Base-by-base conservation (phyloP, 768 basidiomycete species). In the Tylopilus sp. region DNA sequence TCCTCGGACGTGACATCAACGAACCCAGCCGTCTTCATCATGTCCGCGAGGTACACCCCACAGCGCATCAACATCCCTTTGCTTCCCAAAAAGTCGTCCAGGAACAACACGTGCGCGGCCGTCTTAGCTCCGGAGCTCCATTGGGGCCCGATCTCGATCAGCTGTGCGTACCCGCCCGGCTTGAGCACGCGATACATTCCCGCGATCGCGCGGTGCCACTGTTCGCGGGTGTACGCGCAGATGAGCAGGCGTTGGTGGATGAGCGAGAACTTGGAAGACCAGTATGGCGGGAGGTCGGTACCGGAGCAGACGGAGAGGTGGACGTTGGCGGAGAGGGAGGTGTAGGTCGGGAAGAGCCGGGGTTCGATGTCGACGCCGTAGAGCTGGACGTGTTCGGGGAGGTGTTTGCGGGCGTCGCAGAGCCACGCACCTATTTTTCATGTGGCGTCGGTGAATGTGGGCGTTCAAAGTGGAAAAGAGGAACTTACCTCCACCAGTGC, bases 191-290 rank as follows among this genome's bases (percentile, higher is more conserved):
- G 61, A 42, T 58, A 63, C 9, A 72, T 65, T 30, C 70, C 72
- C 4, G 48, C 3, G 34, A 71, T 50, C 7, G 41, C 59, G 1
- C 48, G 30, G 5, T 21, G 45, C 73, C 73, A 74, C 14, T 73
- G 64, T 1, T 58, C 56, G 10, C 44, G 51, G 0, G 62, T 60
- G 26, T 74, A 66, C 1, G 61, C 72, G 4, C 48, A 60, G 8
- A 71, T 58, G 2, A 73, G 57, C 19, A 74, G 59, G 0, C 72
- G 62, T 26, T 74, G 72, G 26, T 71, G 59, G 16, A 73, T 17
- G 34, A 36, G 34, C 6, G 34, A 6, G 8, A 14, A 16, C 16
- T 17, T 36, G 34, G 34, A 36, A 17, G 16, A 36, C 34, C 16
- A 70, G 24, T 61, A 63, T 1, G 34, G 28, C 0, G 72, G 73